Evolutionary conservation across 169 alveolate genomes (phyloP).

Genomic region (Eimeria tenella): DNA sequence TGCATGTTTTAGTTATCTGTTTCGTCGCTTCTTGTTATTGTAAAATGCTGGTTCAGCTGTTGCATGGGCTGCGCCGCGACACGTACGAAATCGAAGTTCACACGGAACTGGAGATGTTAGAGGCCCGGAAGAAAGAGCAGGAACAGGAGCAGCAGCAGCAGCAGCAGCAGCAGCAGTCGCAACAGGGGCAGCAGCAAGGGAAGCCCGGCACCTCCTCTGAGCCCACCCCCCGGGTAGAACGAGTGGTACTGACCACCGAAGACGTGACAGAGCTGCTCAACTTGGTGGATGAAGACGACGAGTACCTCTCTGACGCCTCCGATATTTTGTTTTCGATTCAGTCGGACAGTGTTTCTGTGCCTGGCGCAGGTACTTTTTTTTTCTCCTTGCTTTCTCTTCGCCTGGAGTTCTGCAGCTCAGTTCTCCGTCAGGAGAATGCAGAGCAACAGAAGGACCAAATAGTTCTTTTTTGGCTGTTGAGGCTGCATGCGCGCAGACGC

Average conservation of each 20-base stretch:
- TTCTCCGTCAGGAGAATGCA: too few species aligned
- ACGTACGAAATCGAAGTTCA: conserved; percentile 72
- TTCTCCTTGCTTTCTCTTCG: background rate
- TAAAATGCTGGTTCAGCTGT: conserved; percentile 36
- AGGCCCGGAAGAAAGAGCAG: conserved; percentile 44
- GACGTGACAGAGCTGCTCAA: conserved; percentile 45
- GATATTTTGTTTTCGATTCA: conserved; percentile 61
- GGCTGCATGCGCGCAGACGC: conserved; percentile 32
- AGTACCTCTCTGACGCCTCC: conserved; percentile 63
- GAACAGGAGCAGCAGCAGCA: conserved; percentile 53
- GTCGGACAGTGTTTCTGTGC: conserved; percentile 9
- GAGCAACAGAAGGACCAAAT: background rate
- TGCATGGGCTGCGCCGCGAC: conserved; percentile 70
- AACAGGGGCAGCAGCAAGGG: conserved; percentile 20
- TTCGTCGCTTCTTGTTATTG: background rate
- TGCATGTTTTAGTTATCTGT: too few species aligned
- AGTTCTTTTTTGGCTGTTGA: background rate
- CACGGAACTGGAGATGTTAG: conserved; percentile 58
- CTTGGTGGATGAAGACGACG: conserved; percentile 42
- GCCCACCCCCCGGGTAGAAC: background rate
- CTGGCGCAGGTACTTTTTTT: conserved; percentile 27
- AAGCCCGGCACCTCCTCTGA: background rate
- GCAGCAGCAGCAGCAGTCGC: conserved; percentile 19
- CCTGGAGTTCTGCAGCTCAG: too few species aligned
- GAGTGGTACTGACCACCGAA: conserved; percentile 54